Evolutionary conservation across 176 grass and related monocot genomes (phyloP).

Genomic region (Oryza rufipogon): DNA sequence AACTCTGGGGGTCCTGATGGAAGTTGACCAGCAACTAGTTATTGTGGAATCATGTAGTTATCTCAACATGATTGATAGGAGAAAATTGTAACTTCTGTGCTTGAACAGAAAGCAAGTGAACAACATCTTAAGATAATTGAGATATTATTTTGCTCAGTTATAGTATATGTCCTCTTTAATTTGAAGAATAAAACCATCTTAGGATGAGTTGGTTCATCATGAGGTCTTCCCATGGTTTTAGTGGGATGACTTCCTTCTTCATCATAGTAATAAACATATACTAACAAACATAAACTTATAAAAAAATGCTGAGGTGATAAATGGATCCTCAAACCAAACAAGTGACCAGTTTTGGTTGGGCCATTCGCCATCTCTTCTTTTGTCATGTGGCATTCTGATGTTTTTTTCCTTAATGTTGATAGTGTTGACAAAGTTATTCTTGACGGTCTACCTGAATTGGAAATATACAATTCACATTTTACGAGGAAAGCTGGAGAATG

Average conservation of each 20-base stretch:
- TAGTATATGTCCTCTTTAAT: neutral
- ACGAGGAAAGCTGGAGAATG: conserved; percentile 67
- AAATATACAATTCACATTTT: conserved; percentile 89
- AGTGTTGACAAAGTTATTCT: conserved; percentile 57
- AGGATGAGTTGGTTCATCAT: neutral
- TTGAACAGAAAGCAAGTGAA: conserved; percentile 25
- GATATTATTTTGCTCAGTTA: neutral
- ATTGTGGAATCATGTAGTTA: neutral
- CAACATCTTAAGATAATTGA: conserved; percentile 7
- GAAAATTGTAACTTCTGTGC: neutral
- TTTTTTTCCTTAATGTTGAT: conserved; percentile 48
- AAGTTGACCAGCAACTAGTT: neutral
- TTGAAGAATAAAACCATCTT: neutral
- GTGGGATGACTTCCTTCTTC: neutral
- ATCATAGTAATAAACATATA: too few species aligned
- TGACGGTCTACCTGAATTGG: conserved; percentile 66
- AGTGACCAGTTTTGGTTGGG: too few species aligned
- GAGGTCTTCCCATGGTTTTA: neutral
- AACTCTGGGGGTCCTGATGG: neutral
- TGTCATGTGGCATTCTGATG: conserved; percentile 39
- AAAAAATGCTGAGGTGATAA: neutral
- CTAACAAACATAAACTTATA: neutral
- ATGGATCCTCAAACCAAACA: neutral
- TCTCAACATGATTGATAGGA: neutral
- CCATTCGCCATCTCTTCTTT: neutral